These are phyloP conservation scores for Aspergillus pseudonomiae DNA, from an alignment of 2,329 filamentous ascomycete species.

Conservation along the genomic window DNA sequence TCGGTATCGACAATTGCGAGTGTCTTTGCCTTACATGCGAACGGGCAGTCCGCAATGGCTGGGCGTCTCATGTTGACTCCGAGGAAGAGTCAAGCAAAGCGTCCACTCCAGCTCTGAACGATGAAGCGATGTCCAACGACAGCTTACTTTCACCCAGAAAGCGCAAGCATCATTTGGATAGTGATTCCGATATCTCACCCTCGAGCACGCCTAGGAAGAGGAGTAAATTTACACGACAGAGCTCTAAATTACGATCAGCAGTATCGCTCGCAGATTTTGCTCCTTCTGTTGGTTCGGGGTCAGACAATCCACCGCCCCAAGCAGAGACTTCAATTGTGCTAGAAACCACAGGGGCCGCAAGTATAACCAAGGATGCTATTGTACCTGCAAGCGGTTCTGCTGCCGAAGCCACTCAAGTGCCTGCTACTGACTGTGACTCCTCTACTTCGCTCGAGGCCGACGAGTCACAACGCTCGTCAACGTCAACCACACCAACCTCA, in stretches of 20 bases:
- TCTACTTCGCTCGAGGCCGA: constrained; percentile 31
- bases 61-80: constrained; percentile 60
- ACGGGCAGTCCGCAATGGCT: constrained; percentile 73
- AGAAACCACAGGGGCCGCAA: background rate
- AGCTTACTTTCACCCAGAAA: constrained; percentile 28
- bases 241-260: constrained; percentile 42
- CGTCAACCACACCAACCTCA: constrained; percentile 43
- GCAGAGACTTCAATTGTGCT: background rate
- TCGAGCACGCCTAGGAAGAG: constrained; percentile 37
- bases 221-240: constrained; percentile 36
- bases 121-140: constrained; percentile 26
- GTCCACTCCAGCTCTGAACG: constrained; percentile 35
- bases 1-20: constrained; percentile 92
- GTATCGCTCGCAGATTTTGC: constrained; percentile 37
- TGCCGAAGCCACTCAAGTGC: constrained; percentile 10
- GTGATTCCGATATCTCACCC: constrained; percentile 30
- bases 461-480: constrained; percentile 36
- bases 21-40: constrained; percentile 92
- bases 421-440: constrained; percentile 29
- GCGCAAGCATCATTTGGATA: constrained; percentile 30
- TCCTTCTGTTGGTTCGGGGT: constrained; percentile 24
- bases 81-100: constrained; percentile 35
- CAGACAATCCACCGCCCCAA: constrained; percentile 15
- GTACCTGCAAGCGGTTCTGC: constrained; percentile 9
- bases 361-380: background rate